Percentiles rank a stretch among this genome's conserved stretches.
phyloP scores from a whole-genome alignment of 805 yeast species.

The Saccharomycopsis olivae region DNA sequence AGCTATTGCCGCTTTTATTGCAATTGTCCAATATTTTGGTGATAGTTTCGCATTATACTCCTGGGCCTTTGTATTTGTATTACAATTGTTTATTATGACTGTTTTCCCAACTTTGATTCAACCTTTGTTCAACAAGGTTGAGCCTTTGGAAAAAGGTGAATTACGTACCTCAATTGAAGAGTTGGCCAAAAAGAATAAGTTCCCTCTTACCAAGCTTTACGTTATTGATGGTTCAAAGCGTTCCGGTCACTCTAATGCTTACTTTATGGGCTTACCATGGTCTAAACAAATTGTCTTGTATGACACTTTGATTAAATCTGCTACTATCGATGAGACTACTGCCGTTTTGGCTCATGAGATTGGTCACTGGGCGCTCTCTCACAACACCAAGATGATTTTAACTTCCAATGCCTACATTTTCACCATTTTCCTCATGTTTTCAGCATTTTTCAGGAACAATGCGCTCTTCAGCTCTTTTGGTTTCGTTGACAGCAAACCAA shows the following conservation, averaged over 20 bases:
- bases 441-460: conserved; percentile 68
- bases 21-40: conserved; percentile 72
- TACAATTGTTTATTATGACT: conserved; percentile 67
- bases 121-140: conserved; percentile 86
- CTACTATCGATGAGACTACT: conserved; percentile 68
- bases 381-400: conserved; percentile 65
- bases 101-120: conserved; percentile 77
- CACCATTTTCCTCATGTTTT: conserved; percentile 58
- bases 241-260: conserved; percentile 94
- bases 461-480: conserved; percentile 77
- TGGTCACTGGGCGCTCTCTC: conserved; percentile 95
- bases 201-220: conserved; percentile 78
- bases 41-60: conserved; percentile 73
- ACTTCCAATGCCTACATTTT: conserved; percentile 57
- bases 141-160: conserved; percentile 86
- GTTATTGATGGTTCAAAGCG: conserved; percentile 97
- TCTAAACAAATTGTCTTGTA: conserved; percentile 88
- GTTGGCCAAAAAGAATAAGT: conserved; percentile 62
- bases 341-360: conserved; percentile 98
- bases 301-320: conserved; percentile 81
- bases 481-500: conserved; percentile 55
- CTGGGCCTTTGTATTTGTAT: conserved; percentile 56
- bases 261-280: conserved; percentile 94
- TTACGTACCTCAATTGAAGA: conserved; percentile 71
- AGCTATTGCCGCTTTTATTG: conserved; percentile 61